Percentiles rank a stretch among this genome's conserved stretches.
Conservation (phyloP, 139 green algal genomes). For the Chlorella sp. region DNA sequence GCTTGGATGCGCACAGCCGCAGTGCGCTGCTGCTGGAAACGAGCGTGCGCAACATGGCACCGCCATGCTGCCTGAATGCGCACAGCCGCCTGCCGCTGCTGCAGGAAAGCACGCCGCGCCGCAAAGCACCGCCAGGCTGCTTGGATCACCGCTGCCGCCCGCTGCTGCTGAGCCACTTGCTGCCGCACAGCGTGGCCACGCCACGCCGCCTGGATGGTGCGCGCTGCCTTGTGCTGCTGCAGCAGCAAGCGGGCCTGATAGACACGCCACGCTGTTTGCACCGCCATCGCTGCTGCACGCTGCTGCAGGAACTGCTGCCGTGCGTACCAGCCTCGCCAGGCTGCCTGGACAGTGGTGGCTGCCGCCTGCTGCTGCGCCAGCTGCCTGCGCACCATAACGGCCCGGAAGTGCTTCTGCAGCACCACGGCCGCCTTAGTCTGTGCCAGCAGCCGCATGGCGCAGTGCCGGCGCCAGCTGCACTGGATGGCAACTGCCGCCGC, state of each 20-base stretch:
- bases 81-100: slow-evolving; percentile 31
- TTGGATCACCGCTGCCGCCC: slow-evolving; percentile 48
- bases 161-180: slow-evolving; percentile 42
- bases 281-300: slow-evolving; percentile 14
- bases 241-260: slow-evolving; percentile 29
- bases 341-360: slow-evolving; percentile 39
- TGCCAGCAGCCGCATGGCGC: slow-evolving; percentile 4
- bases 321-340: slow-evolving; percentile 33
- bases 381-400: background rate
- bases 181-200: slow-evolving; percentile 26
- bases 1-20: slow-evolving; percentile 42
- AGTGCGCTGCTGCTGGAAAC: background rate
- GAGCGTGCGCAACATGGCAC: slow-evolving; percentile 4
- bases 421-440: background rate
- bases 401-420: background rate
- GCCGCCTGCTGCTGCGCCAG: background rate
- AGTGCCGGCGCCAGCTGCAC: slow-evolving; percentile 36
- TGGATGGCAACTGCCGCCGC: slow-evolving; percentile 52
- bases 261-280: slow-evolving; percentile 39
- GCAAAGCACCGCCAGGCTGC: slow-evolving; percentile 24
- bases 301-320: slow-evolving; percentile 8
- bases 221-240: slow-evolving; percentile 34
- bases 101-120: background rate
- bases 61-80: slow-evolving; percentile 51
- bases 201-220: background rate